Conservation (phyloP, 805 yeast species). For the Saitoella complicata region DNA sequence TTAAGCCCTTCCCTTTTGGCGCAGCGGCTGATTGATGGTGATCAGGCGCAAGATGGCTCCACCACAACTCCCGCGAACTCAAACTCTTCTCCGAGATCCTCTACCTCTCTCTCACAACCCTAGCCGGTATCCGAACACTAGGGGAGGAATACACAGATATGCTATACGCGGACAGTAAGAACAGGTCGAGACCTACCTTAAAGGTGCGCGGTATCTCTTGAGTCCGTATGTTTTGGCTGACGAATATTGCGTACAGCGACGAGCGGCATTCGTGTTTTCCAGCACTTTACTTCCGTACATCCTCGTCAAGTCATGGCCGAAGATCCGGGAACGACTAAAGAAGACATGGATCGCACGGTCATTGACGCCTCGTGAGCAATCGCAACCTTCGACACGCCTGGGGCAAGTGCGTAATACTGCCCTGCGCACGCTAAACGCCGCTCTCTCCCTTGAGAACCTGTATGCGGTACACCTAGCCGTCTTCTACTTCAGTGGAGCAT, state of each 20-base stretch:
- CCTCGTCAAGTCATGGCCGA: too few relatives aligned
- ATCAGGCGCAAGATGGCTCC: conserved; percentile 35
- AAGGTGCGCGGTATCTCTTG: too few relatives aligned
- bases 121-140: conserved; percentile 59
- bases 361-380: neutral
- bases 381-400: too few relatives aligned
- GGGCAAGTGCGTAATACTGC: neutral
- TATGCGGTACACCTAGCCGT: conserved; percentile 60
- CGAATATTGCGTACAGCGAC: too few relatives aligned
- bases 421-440: conserved; percentile 6
- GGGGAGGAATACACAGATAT: conserved; percentile 93
- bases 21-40: neutral
- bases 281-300: neutral
- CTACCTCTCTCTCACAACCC: conserved; percentile 62
- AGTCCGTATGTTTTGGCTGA: too few relatives aligned
- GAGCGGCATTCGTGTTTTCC: neutral
- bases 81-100: conserved; percentile 39
- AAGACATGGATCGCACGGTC: neutral
- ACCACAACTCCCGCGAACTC: conserved; percentile 46
- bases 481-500: conserved; percentile 70
- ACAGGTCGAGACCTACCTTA: neutral
- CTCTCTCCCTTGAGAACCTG: conserved; percentile 22
- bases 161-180: conserved; percentile 31
- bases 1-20: neutral
- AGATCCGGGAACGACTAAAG: neutral